Evolutionary conservation across 2,329 filamentous ascomycete species (phyloP).

Genomic region (Ophiostoma fasciatum): DNA sequence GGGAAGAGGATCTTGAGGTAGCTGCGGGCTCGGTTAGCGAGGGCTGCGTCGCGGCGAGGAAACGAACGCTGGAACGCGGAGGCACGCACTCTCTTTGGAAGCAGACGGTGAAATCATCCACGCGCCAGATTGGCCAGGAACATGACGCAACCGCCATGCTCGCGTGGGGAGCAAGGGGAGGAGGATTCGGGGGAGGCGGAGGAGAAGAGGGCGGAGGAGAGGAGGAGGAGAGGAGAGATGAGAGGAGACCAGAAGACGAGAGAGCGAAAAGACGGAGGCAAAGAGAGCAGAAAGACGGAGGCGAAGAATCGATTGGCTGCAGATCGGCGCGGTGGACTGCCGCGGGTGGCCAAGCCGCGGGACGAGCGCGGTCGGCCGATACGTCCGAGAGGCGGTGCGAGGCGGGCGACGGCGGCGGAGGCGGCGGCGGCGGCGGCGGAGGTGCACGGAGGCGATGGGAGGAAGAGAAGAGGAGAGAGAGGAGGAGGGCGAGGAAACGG

Average conservation of each 20-base stretch:
- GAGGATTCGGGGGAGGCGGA: neutral
- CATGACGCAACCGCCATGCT: constrained; percentile 38
- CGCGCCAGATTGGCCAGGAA: constrained; percentile 43
- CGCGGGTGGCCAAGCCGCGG: no score
- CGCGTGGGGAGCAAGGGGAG: constrained; percentile 5
- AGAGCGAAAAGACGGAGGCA: neutral
- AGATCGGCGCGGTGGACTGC: no score
- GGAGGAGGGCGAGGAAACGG: no score
- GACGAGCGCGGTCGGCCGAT: no score
- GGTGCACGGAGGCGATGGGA: no score
- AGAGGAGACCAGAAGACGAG: neutral
- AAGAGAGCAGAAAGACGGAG: neutral
- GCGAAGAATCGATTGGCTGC: no score
- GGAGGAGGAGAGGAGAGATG: neutral
- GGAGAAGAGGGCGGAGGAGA: neutral
- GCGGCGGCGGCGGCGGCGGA: no score
- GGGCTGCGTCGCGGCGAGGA: no score
- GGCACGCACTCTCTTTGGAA: constrained; percentile 53
- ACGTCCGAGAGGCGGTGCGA: no score
- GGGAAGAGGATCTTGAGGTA: constrained; percentile 73
- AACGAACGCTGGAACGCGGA: no score
- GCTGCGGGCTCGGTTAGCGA: constrained; percentile 29
- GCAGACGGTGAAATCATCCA: constrained; percentile 49
- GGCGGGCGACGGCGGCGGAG: no score
- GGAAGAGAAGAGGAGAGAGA: no score